Evolutionary conservation across 768 basidiomycete species (phyloP).

Genomic region (Coprinellus micaceus): DNA sequence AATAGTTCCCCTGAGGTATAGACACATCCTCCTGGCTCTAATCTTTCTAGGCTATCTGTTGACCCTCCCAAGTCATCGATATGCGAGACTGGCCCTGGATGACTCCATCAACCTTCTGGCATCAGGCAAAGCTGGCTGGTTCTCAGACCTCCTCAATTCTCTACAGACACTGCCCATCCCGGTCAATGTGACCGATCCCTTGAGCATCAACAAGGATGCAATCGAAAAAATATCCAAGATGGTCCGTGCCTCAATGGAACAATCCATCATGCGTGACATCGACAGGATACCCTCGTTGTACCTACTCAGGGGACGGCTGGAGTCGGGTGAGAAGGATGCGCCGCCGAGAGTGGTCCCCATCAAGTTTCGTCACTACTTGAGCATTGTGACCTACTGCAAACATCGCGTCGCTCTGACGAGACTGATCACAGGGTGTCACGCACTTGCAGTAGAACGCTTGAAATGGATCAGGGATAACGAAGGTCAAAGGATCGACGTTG

Average conservation of each 20-base stretch:
- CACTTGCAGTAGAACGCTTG: neutral
- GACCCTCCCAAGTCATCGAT: neutral
- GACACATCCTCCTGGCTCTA: neutral
- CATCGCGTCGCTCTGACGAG: neutral
- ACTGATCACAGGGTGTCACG: neutral
- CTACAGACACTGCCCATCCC: too few species aligned
- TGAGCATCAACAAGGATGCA: neutral
- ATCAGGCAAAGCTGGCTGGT: neutral
- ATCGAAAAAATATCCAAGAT: neutral
- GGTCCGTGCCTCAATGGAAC: neutral
- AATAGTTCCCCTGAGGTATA: neutral
- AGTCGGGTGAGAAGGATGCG: neutral
- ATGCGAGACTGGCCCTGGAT: neutral
- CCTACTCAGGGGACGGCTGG: neutral
- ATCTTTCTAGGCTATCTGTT: neutral
- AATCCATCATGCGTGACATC: neutral
- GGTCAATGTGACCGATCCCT: neutral
- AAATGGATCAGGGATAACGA: neutral
- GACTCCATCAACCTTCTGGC: neutral
- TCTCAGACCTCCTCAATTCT: neutral
- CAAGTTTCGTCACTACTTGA: neutral
- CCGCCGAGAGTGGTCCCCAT: neutral
- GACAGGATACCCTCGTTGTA: neutral
- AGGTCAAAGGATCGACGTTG: neutral
- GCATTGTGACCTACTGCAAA: neutral